phyloP scores from a whole-genome alignment of 2,329 filamentous ascomycete genomes.

The Xylariaceae sp. region DNA sequence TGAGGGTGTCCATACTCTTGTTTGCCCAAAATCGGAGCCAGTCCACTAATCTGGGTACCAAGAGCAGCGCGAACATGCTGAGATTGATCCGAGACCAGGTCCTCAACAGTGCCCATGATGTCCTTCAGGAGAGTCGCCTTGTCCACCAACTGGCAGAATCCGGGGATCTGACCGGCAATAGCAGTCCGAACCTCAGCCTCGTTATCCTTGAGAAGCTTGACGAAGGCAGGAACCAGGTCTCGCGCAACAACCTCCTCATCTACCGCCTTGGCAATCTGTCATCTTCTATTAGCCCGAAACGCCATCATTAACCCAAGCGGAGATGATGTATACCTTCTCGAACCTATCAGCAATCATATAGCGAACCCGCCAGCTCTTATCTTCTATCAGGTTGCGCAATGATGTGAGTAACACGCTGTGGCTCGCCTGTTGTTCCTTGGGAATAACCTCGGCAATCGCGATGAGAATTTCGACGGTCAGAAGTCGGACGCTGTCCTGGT shows the following conservation, averaged over 20 bases:
- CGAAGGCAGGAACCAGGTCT: slow-evolving; percentile 92
- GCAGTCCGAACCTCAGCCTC: slow-evolving; percentile 97
- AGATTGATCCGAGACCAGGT: slow-evolving; percentile 90
- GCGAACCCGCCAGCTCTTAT: slow-evolving; percentile 98
- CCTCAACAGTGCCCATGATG: slow-evolving; percentile 94
- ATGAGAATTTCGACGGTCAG: slow-evolving; percentile 96
- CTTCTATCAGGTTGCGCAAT: slow-evolving; percentile 88
- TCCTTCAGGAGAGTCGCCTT: slow-evolving; percentile 84
- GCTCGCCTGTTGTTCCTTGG: slow-evolving; percentile 95
- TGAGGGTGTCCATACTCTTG: slow-evolving; percentile 64
- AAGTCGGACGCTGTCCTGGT: slow-evolving; percentile 94
- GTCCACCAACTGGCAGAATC: slow-evolving; percentile 89
- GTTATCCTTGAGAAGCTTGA: slow-evolving; percentile 95
- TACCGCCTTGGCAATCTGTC: slow-evolving; percentile 91
- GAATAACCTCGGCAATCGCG: slow-evolving; percentile 91
- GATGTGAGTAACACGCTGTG: slow-evolving; percentile 90
- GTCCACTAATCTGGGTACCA: slow-evolving; percentile 92
- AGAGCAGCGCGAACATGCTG: slow-evolving; percentile 95
- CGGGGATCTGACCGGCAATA: slow-evolving; percentile 94
- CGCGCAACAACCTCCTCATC: slow-evolving; percentile 93
- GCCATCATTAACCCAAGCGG: slow-evolving; percentile 7
- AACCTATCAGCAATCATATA: slow-evolving; percentile 99
- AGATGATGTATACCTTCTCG: slow-evolving; percentile 66
- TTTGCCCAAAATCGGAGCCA: slow-evolving; percentile 95
- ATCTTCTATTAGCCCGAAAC: background rate